A percentile compares a stretch with the other conserved stretches of the same genome.
Evolutionary conservation across 108 stramenopile species (phyloP).

Genomic region (Skeletonema menzelii): DNA sequence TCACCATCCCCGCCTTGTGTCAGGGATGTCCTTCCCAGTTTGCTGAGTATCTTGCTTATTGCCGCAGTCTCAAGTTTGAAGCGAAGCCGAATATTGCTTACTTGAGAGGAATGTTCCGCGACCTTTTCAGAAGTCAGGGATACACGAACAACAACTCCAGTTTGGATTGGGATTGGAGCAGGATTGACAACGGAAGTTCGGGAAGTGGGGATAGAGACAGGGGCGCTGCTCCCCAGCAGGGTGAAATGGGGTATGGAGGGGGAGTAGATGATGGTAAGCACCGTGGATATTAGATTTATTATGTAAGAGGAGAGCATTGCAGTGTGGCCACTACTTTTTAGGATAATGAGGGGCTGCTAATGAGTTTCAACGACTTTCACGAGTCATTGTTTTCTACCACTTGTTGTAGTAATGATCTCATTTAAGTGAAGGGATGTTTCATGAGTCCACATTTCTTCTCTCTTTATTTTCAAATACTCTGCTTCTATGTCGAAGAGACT

Average conservation of each 20-base stretch:
- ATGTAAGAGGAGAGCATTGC: neutral
- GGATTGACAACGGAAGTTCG: slow-evolving; percentile 61
- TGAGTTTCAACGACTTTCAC: neutral
- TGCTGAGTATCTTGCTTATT: slow-evolving; percentile 97
- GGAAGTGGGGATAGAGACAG: slow-evolving; percentile 35
- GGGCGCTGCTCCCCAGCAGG: slow-evolving; percentile 7
- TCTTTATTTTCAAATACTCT: neutral
- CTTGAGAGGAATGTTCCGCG: slow-evolving; percentile 95
- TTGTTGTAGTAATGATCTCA: neutral
- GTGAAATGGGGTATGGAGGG: slow-evolving; percentile 33
- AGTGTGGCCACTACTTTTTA: neutral
- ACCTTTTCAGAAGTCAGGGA: slow-evolving; percentile 90
- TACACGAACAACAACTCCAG: slow-evolving; percentile 90
- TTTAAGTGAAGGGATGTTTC: neutral
- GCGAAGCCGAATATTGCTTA: slow-evolving; percentile 99
- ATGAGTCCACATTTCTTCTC: neutral
- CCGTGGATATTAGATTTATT: slow-evolving; percentile 5
- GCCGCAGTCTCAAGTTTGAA: slow-evolving; percentile 97
- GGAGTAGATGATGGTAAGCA: slow-evolving; percentile 17
- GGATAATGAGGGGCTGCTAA: neutral
- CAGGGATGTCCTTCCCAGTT: slow-evolving; percentile 97
- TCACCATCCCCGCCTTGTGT: slow-evolving; percentile 93
- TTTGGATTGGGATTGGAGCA: slow-evolving; percentile 93
- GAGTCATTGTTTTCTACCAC: neutral
- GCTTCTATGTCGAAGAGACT: neutral